Percentiles rank a stretch among this genome's conserved stretches.
These are phyloP conservation scores for Grigorovia humatica DNA, from an alignment of 805 yeast genomes.

Conservation along the genomic window DNA sequence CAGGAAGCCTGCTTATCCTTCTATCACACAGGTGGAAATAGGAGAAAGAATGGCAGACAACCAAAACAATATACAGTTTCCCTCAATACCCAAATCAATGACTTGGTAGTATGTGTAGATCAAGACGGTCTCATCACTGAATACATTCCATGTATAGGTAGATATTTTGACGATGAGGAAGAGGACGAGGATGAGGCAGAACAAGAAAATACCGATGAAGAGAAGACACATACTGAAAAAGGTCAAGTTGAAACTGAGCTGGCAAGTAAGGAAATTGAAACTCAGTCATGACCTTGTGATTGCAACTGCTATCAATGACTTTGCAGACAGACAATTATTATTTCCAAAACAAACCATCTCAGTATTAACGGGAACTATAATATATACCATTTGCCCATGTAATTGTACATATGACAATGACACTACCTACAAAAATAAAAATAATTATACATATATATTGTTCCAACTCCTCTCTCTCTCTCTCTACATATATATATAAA, in stretches of 20 bases:
- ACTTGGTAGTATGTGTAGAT: conserved; percentile 20
- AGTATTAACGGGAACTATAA: too few relatives aligned
- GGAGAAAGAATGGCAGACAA: conserved; percentile 11
- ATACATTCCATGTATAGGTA: conserved; percentile 21
- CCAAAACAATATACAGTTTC: conserved; percentile 15
- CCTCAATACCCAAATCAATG: conserved; percentile 19
- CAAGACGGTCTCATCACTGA: conserved; percentile 22
- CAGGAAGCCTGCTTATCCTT: conserved; percentile 17
- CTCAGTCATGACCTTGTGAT: too few relatives aligned
- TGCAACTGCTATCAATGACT: too few relatives aligned
- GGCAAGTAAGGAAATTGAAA: too few relatives aligned
- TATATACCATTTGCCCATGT: too few relatives aligned
- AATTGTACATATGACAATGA: too few relatives aligned
- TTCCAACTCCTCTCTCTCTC: too few relatives aligned
- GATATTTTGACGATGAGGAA: conserved; percentile 9
- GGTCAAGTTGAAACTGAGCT: not conserved
- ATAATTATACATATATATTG: too few relatives aligned
- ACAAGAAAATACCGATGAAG: not conserved
- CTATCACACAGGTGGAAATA: conserved; percentile 25
- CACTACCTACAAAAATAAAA: too few relatives aligned
- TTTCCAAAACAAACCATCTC: too few relatives aligned
- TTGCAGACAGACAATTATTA: too few relatives aligned
- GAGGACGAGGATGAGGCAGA: conserved; percentile 8
- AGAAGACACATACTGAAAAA: not conserved
- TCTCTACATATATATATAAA: too few relatives aligned